phyloP scores from a whole-genome alignment of 345 rosid genomes.

The Hibiscus mutabilis region DNA sequence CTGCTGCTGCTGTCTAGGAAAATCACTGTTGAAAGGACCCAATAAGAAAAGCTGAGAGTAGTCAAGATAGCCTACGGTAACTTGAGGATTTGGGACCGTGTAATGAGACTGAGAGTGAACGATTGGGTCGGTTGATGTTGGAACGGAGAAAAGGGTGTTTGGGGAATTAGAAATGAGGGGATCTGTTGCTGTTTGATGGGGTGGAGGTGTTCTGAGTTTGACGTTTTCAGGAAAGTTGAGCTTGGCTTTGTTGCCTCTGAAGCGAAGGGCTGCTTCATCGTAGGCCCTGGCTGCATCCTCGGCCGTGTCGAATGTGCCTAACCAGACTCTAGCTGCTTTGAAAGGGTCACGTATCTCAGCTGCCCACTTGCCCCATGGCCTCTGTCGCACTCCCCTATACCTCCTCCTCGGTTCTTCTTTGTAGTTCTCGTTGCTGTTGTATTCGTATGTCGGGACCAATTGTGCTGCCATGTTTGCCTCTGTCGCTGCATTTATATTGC shows the following conservation, averaged over 20 bases:
- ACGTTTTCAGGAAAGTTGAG: conserved; percentile 98
- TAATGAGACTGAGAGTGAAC: conserved; percentile 17
- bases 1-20: conserved; percentile 1
- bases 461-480: conserved; percentile 24
- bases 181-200: conserved; percentile 16
- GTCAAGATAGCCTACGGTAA: not conserved
- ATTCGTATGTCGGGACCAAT: conserved; percentile 40
- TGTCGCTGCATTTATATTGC: conserved; percentile 10
- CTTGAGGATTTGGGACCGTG: conserved; percentile 7
- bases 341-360: conserved; percentile 91
- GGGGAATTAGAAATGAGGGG: conserved; percentile 30
- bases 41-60: conserved; percentile 4
- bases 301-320: conserved; percentile 83
- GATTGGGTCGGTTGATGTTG: conserved; percentile 22
- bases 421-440: conserved; percentile 12
- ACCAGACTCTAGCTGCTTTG: conserved; percentile 86
- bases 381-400: conserved; percentile 85
- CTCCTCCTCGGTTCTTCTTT: conserved; percentile 46
- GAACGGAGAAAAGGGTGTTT: conserved; percentile 25
- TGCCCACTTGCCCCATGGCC: conserved; percentile 99
- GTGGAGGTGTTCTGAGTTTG: conserved; percentile 36
- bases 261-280: conserved; percentile 77
- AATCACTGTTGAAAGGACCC: conserved; percentile 11
- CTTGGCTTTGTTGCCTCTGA: conserved; percentile 90
- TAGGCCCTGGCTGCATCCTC: conserved; percentile 92